A percentile compares a stretch with the other conserved stretches of the same genome.
Evolutionary conservation across 352 stramenopile genomes (phyloP).

Genomic region (Blastocystis sp.): DNA sequence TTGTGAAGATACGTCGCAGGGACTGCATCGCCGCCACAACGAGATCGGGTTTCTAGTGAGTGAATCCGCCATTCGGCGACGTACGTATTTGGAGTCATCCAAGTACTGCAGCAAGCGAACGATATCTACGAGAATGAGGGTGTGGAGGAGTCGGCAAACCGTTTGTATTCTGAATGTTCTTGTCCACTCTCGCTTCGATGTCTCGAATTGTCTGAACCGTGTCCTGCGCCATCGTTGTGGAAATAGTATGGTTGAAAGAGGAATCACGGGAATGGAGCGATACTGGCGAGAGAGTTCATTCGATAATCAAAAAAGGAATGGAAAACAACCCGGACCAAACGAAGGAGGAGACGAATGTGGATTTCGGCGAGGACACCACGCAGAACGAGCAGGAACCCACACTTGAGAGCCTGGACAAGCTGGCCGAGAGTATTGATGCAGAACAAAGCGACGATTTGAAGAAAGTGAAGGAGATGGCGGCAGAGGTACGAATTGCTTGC

Average conservation of each 20-base stretch:
- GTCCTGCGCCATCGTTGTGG: not conserved
- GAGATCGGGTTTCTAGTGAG: constrained; percentile 3
- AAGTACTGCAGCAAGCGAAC: constrained; percentile 22
- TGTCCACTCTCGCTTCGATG: constrained; percentile 33
- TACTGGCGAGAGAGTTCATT: not conserved
- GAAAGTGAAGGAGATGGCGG: constrained; percentile 22
- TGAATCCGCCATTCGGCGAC: not conserved
- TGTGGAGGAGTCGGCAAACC: not conserved
- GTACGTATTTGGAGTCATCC: constrained; percentile 28
- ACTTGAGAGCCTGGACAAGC: constrained; percentile 23
- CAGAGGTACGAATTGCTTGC: not conserved
- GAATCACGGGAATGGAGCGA: too few relatives aligned
- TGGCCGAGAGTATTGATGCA: constrained; percentile 6
- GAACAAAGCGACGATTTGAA: not conserved
- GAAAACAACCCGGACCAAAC: not conserved
- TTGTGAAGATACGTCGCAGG: constrained; percentile 44
- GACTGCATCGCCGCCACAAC: constrained; percentile 44
- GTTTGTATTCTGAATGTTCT: constrained; percentile 55
- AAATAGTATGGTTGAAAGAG: not conserved
- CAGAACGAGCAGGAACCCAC: not conserved
- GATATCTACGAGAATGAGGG: constrained; percentile 28
- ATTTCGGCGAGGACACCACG: constrained; percentile 14
- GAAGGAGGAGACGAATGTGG: constrained; percentile 35
- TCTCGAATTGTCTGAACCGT: constrained; percentile 41
- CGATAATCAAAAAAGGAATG: constrained; percentile 15